Evolutionary conservation across 2,329 filamentous ascomycete genomes (phyloP), one percentile per base, ranked within the genome.

Genomic region (Sporothrix sp.): DNA sequence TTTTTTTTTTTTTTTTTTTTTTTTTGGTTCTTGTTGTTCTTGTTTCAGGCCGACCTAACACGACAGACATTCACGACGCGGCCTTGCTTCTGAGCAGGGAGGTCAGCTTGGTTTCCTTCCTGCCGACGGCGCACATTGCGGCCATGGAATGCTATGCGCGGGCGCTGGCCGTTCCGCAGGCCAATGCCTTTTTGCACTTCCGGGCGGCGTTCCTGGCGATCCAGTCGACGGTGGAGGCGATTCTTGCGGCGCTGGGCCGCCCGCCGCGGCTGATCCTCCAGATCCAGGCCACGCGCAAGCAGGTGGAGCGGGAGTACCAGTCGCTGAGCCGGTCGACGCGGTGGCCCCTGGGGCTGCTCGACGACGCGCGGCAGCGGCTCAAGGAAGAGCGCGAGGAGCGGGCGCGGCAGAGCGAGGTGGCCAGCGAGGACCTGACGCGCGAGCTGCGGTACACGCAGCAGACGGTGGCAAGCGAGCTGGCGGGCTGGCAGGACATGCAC

Each of bases 361-460:
- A 97, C 63, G 93, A 97, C 58, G 88, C 90, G 1, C 77, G 91
- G 18, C 83, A 86, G 62, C 81, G 87, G 27, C 75, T 89, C 9
- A 84, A 89, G 59, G 84, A 88, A 56, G 93, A 97, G 52, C 85
- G 87, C 38, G 86, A 89, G 67, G 84, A 86, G 57, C 87, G 85
- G 59, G 86, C 87, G 33, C 75, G 79, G 13, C 81, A 82, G 56
- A 80, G 79, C 20, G 78, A 83, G 56, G 67, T 74, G 16, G 87
- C 96, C 62, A 77, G 87, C 10, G 78, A 83, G 18, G 78, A 81
- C 38, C 67, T 95, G n/a, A 83, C 84, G 0, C 80, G 80, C 47
- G 93, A 98, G 66, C 71, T 98, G 50, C 73, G 88, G 45, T 95
- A 93, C 65, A 95, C 90, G 43, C 91, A 96, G 68, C 87, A 94